These are phyloP conservation scores for Trichoderma hamatum DNA, from an alignment of 2,329 filamentous ascomycete genomes.

Conservation along the genomic window DNA sequence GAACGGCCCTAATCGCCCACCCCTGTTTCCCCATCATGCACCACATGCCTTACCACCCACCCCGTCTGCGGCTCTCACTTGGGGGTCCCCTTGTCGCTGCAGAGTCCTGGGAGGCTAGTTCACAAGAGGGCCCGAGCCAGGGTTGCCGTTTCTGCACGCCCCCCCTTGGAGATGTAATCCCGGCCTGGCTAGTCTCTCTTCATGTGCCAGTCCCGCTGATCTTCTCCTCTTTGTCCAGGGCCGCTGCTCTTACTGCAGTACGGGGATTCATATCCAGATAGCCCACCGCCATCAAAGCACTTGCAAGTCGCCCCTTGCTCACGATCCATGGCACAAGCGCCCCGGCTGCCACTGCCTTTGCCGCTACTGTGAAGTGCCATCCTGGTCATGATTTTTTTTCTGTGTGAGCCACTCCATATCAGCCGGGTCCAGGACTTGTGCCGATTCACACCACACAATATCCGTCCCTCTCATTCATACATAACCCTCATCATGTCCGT, in stretches of 20 bases:
- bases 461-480: slow-evolving; percentile 33
- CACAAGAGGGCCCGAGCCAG: slow-evolving; percentile 18
- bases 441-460: slow-evolving; percentile 25
- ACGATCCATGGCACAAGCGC: slow-evolving; percentile 27
- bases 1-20: slow-evolving; percentile 26
- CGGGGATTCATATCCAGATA: slow-evolving; percentile 27
- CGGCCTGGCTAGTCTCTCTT: slow-evolving; percentile 25
- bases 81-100: slow-evolving; percentile 18
- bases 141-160: slow-evolving; percentile 11
- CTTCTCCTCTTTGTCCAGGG: slow-evolving; percentile 27
- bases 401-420: slow-evolving; percentile 26
- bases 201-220: slow-evolving; percentile 29
- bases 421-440: slow-evolving; percentile 21
- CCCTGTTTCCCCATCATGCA: slow-evolving; percentile 29
- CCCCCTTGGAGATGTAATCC: slow-evolving; percentile 18
- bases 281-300: slow-evolving; percentile 24
- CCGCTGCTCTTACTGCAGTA: slow-evolving; percentile 26
- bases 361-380: slow-evolving; percentile 26
- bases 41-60: slow-evolving; percentile 24
- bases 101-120: slow-evolving; percentile 22
- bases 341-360: slow-evolving; percentile 25
- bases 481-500: slow-evolving; percentile 32
- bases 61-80: slow-evolving; percentile 27
- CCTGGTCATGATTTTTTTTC: slow-evolving; percentile 11
- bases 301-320: slow-evolving; percentile 22